These are phyloP conservation scores for Nakazawaea pomicola DNA, from an alignment of 805 yeast genomes.

Conservation along the genomic window DNA sequence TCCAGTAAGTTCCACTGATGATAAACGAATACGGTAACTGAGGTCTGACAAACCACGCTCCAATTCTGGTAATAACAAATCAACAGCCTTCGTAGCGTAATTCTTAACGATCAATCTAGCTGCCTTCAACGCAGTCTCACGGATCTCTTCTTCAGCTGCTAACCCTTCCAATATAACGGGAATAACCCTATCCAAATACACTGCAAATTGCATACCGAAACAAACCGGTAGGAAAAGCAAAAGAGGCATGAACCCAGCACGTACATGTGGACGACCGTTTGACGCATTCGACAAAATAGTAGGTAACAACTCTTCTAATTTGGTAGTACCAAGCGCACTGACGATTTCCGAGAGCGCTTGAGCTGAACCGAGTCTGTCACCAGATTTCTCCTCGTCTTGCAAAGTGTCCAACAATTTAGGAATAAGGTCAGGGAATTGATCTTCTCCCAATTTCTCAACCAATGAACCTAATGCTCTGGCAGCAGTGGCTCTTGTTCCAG, in stretches of 20 bases:
- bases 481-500: conserved; percentile 94
- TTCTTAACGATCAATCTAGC: conserved; percentile 89
- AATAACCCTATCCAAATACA: conserved; percentile 78
- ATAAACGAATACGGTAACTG: conserved; percentile 81
- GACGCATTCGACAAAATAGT: conserved; percentile 66
- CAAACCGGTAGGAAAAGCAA: conserved; percentile 88
- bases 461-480: conserved; percentile 95
- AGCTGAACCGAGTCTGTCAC: conserved; percentile 95
- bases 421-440: conserved; percentile 86
- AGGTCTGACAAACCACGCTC: conserved; percentile 83
- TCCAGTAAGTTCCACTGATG: conserved; percentile 93
- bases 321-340: conserved; percentile 82
- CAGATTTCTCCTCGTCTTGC: conserved; percentile 71
- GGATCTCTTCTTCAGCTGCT: conserved; percentile 79
- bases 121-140: conserved; percentile 86
- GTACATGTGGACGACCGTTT: conserved; percentile 60
- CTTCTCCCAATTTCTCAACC: conserved; percentile 95
- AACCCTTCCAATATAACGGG: conserved; percentile 90
- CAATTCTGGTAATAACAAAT: conserved; percentile 86
- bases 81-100: conserved; percentile 90
- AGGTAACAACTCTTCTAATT: conserved; percentile 88
- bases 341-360: conserved; percentile 94
- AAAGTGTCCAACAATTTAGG: conserved; percentile 73
- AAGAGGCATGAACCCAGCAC: conserved; percentile 92
- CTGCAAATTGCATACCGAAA: conserved; percentile 87